Percentiles rank a stretch among this genome's conserved stretches.
These are phyloP conservation scores for Aspergillus awamori DNA, from an alignment of 2,329 filamentous ascomycete genomes.

Conservation along the genomic window DNA sequence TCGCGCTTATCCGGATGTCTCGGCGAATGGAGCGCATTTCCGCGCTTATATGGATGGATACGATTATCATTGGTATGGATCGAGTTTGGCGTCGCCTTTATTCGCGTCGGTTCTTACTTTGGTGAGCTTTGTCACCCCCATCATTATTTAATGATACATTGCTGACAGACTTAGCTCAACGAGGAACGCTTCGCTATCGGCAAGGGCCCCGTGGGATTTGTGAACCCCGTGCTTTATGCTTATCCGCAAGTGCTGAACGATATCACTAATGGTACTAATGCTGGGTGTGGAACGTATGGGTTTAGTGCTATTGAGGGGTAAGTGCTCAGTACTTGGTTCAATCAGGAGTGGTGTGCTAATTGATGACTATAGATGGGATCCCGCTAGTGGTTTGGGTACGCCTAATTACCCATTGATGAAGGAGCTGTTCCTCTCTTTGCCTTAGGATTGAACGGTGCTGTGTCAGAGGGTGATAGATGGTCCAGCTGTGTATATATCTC, in stretches of 20 bases:
- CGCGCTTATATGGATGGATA: slow-evolving; percentile 23
- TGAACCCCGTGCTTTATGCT: slow-evolving; percentile 52
- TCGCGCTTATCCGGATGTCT: slow-evolving; percentile 54
- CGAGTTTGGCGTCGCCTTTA: slow-evolving; percentile 33
- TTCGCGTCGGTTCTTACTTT: slow-evolving; percentile 35
- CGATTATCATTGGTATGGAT: slow-evolving; percentile 29
- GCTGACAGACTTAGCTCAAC: slow-evolving; percentile 41
- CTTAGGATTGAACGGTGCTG: not conserved
- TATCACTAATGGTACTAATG: slow-evolving; percentile 44
- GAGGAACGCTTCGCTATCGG: slow-evolving; percentile 52
- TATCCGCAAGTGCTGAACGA: slow-evolving; percentile 43
- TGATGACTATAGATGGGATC: slow-evolving; percentile 29
- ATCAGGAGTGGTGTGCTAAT: not conserved
- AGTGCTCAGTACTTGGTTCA: not conserved
- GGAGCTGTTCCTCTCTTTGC: slow-evolving; percentile 31
- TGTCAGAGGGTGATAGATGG: not conserved
- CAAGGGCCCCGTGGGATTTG: slow-evolving; percentile 55
- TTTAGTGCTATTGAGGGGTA: slow-evolving; percentile 32
- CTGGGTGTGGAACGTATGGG: slow-evolving; percentile 32
- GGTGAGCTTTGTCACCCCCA: slow-evolving; percentile 19
- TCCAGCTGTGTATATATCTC: not conserved
- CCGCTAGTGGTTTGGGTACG: slow-evolving; percentile 36
- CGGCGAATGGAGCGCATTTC: slow-evolving; percentile 47
- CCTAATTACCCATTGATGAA: slow-evolving; percentile 36
- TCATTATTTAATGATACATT: no score